Evolutionary conservation across 1,284 basidiomycete species (phyloP).

Genomic region (Puccinia hordei): DNA sequence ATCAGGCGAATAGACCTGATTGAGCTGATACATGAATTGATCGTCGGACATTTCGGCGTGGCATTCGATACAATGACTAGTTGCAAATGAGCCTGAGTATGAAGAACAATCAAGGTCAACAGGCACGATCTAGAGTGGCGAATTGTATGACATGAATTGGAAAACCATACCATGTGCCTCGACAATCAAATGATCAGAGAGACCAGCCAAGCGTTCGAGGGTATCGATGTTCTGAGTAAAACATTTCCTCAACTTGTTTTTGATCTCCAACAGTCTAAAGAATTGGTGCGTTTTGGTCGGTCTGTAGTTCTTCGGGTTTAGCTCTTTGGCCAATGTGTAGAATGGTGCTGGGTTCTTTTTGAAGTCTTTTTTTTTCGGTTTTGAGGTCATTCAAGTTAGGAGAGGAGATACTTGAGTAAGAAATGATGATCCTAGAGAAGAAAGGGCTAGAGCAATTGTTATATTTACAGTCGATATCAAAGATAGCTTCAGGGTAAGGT

Average conservation of each 20-base stretch:
- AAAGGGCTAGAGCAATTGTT: neutral
- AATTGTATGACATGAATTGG: neutral
- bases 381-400: neutral
- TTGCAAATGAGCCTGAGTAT: constrained; percentile 55
- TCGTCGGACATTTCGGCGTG: constrained; percentile 65
- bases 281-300: constrained; percentile 91
- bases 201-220: constrained; percentile 79
- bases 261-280: constrained; percentile 72
- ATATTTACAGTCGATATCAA: constrained; percentile 57
- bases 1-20: constrained; percentile 7
- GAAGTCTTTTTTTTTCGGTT: constrained; percentile 54
- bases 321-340: constrained; percentile 67
- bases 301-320: constrained; percentile 81
- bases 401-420: neutral
- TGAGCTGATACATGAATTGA: constrained; percentile 63
- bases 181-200: constrained; percentile 73
- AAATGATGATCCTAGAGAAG: neutral
- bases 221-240: constrained; percentile 77
- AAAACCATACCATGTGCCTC: constrained; percentile 86
- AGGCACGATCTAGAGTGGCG: neutral
- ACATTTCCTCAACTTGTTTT: constrained; percentile 70
- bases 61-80: constrained; percentile 77
- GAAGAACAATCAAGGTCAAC: neutral
- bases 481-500: constrained; percentile 59
- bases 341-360: constrained; percentile 59